Evolutionary conservation across 768 basidiomycete genomes (phyloP).

Genomic region (Russula vinacea): DNA sequence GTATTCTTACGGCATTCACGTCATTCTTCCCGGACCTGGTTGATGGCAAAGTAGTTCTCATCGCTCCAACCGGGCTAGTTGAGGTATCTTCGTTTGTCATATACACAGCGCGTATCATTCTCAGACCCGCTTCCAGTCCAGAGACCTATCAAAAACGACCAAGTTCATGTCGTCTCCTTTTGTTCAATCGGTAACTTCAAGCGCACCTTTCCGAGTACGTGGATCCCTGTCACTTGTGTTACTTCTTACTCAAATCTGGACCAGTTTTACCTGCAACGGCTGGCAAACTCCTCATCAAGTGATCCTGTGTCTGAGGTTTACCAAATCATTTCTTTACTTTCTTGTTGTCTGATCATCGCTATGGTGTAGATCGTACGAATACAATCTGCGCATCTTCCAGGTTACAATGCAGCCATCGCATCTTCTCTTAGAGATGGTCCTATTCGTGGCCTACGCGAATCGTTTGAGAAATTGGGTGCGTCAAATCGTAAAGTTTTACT

Average conservation of each 20-base stretch:
- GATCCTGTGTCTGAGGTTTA: slow-evolving; percentile 36
- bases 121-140: slow-evolving; percentile 40
- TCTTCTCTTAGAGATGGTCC: slow-evolving; percentile 73
- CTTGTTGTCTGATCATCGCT: slow-evolving; percentile 2
- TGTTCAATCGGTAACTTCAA: slow-evolving; percentile 64
- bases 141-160: slow-evolving; percentile 67
- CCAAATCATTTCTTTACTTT: neutral
- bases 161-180: slow-evolving; percentile 77
- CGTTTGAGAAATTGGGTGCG: slow-evolving; percentile 52
- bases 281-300: slow-evolving; percentile 35
- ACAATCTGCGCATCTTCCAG: slow-evolving; percentile 71
- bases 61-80: slow-evolving; percentile 68
- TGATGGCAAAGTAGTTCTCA: slow-evolving; percentile 58
- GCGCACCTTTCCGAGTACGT: slow-evolving; percentile 57
- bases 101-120: neutral
- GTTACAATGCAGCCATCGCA: slow-evolving; percentile 74
- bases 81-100: slow-evolving; percentile 43
- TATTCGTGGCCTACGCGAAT: slow-evolving; percentile 54
- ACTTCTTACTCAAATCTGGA: neutral
- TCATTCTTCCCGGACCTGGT: slow-evolving; percentile 71
- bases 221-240: slow-evolving; percentile 3
- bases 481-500: slow-evolving; percentile 52
- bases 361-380: slow-evolving; percentile 60
- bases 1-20: slow-evolving; percentile 65
- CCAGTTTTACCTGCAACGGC: slow-evolving; percentile 38